These are phyloP conservation scores for Vitis hybrid DNA, from an alignment of 177 flowering plant genomes.

Conservation along the genomic window DNA sequence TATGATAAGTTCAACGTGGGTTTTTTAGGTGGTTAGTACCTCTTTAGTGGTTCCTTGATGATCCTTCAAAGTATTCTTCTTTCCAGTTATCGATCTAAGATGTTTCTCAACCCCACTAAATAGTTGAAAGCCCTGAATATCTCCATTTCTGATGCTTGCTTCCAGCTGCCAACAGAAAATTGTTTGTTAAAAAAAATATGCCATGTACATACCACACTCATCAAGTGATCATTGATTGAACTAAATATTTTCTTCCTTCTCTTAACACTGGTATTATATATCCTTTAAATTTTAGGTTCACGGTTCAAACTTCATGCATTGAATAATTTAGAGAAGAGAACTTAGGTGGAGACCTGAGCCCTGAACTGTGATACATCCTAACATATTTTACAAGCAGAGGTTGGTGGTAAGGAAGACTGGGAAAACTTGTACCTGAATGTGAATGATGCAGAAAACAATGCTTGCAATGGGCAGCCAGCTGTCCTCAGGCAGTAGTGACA, in stretches of 20 bases:
- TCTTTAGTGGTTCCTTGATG: constrained; percentile 23
- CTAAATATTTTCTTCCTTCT: neutral
- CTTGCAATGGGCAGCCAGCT: constrained; percentile 93
- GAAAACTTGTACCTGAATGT: constrained; percentile 59
- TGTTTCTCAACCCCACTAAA: constrained; percentile 40
- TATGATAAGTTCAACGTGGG: neutral
- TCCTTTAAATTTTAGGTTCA: too few relatives aligned
- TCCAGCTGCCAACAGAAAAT: constrained; percentile 58
- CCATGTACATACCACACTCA: too few relatives aligned
- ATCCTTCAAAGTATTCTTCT: constrained; percentile 29
- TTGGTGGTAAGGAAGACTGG: neutral
- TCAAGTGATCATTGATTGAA: too few relatives aligned
- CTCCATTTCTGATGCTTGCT: constrained; percentile 80
- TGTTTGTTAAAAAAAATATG: neutral
- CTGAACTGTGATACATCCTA: neutral
- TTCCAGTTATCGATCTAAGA: constrained; percentile 26
- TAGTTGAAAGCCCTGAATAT: constrained; percentile 58
- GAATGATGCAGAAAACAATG: constrained; percentile 77
- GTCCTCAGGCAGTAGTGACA: constrained; percentile 84
- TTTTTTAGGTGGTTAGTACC: constrained; percentile 24
- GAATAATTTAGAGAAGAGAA: neutral
- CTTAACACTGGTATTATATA: neutral
- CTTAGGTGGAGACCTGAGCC: neutral
- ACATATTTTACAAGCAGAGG: neutral
- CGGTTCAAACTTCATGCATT: neutral